These are phyloP conservation scores for Aspergillus avenaceus DNA, from an alignment of 495 filamentous ascomycete species.

Conservation along the genomic window DNA sequence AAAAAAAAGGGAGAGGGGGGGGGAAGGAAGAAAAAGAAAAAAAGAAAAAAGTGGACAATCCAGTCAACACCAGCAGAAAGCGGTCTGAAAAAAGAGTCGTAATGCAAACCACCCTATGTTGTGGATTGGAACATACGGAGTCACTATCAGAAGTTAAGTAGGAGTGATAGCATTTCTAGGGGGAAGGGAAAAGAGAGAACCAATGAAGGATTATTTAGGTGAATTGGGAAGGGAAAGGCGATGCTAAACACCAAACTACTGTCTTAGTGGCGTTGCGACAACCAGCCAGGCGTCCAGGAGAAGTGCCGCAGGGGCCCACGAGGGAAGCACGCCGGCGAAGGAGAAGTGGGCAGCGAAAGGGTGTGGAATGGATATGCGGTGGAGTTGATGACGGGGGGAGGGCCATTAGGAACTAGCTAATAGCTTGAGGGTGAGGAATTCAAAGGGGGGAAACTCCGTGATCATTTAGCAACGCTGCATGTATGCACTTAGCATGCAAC, in stretches of 20 bases:
- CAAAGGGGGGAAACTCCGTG: too few species aligned
- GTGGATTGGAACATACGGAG: background rate
- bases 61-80: background rate
- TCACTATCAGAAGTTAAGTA: background rate
- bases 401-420: constrained; percentile 7
- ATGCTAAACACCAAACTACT: constrained; percentile 1
- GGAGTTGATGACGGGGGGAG: constrained; percentile 1
- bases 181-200: background rate
- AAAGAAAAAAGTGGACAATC: background rate
- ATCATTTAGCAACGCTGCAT: too few species aligned
- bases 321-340: constrained; percentile 7
- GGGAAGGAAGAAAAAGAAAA: background rate
- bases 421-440: background rate
- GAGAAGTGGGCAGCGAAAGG: background rate
- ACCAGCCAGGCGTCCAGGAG: constrained; percentile 7
- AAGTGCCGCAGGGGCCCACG: constrained; percentile 17
- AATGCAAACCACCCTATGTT: background rate
- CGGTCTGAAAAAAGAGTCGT: background rate
- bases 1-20: background rate
- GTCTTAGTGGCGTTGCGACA: background rate
- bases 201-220: constrained; percentile 1
- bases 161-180: background rate
- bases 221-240: constrained; percentile 4
- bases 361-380: constrained; percentile 4
- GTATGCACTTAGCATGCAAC: too few species aligned